Evolutionary conservation across 1,284 basidiomycete species (phyloP).

Genomic region (Neolentinus lepideus): DNA sequence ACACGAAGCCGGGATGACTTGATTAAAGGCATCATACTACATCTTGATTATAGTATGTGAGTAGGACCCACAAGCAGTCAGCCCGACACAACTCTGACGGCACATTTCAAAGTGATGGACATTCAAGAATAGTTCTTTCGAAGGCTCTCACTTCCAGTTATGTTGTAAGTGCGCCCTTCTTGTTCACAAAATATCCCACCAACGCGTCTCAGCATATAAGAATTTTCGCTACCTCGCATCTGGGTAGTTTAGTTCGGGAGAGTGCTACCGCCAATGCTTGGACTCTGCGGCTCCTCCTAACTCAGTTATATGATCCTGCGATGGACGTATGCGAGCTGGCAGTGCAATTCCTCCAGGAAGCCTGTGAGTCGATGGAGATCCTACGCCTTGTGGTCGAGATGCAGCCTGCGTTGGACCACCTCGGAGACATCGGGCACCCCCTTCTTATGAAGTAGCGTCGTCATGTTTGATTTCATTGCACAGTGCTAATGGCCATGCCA

Average conservation of each 20-base stretch:
- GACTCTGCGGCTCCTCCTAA: slow-evolving; percentile 85
- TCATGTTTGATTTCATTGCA: slow-evolving; percentile 1
- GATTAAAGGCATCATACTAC: slow-evolving; percentile 86
- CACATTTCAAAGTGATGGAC: slow-evolving; percentile 65
- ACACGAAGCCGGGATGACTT: slow-evolving; percentile 88
- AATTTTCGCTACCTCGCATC: slow-evolving; percentile 81
- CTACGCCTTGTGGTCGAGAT: slow-evolving; percentile 91
- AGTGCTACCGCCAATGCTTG: slow-evolving; percentile 66
- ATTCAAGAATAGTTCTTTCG: slow-evolving; percentile 85
- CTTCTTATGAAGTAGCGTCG: slow-evolving; percentile 75
- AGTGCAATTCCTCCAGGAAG: slow-evolving; percentile 84
- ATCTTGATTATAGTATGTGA: slow-evolving; percentile 86
- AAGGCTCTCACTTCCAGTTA: slow-evolving; percentile 93
- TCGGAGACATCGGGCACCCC: slow-evolving; percentile 89
- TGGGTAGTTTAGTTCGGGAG: slow-evolving; percentile 73
- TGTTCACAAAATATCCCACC: background rate
- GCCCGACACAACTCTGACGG: slow-evolving; percentile 3
- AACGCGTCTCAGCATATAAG: slow-evolving; percentile 63
- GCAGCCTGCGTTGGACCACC: slow-evolving; percentile 91
- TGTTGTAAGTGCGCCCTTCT: slow-evolving; percentile 40
- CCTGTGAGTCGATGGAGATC: slow-evolving; percentile 78
- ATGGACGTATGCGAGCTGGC: slow-evolving; percentile 88
- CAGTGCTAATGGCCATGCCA: slow-evolving; percentile 23
- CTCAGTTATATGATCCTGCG: slow-evolving; percentile 92
- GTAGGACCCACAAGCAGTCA: slow-evolving; percentile 17